phyloP scores from a whole-genome alignment of 768 basidiomycete species.

The Pulveroboletus sp. region DNA sequence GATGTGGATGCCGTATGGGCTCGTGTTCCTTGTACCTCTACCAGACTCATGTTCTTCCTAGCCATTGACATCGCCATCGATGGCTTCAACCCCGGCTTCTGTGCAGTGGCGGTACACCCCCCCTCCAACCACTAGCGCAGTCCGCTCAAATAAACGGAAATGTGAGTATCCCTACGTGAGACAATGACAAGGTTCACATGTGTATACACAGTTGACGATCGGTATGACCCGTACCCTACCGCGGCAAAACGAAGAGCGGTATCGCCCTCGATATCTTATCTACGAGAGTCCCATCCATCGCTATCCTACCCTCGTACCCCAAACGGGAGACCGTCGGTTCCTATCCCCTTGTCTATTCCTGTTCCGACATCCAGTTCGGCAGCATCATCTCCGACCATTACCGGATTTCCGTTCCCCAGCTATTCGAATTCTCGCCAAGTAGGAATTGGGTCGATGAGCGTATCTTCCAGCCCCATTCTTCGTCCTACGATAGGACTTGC shows the following conservation, averaged over 20 bases:
- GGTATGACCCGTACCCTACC: slow-evolving; percentile 79
- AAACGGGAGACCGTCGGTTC: slow-evolving; percentile 55
- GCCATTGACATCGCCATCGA: slow-evolving; percentile 59
- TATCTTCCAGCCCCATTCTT: slow-evolving; percentile 71
- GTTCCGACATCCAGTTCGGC: slow-evolving; percentile 54
- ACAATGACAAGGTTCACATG: slow-evolving; percentile 5
- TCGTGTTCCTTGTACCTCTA: slow-evolving; percentile 12
- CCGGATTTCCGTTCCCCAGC: slow-evolving; percentile 41
- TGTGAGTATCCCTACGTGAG: slow-evolving; percentile 34
- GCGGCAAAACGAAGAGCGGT: slow-evolving; percentile 78
- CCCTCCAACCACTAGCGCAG: slow-evolving; percentile 71
- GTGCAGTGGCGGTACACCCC: slow-evolving; percentile 80
- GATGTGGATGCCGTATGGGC: slow-evolving; percentile 70
- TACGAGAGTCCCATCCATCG: slow-evolving; percentile 55
- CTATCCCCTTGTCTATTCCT: slow-evolving; percentile 64
- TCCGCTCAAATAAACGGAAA: slow-evolving; percentile 80
- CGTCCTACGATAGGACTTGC: slow-evolving; percentile 65
- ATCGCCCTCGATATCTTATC: slow-evolving; percentile 68
- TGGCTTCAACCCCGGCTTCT: slow-evolving; percentile 48
- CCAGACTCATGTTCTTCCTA: slow-evolving; percentile 24
- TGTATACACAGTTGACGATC: slow-evolving; percentile 65
- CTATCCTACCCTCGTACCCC: slow-evolving; percentile 45
- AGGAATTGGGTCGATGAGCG: slow-evolving; percentile 43
- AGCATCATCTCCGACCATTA: slow-evolving; percentile 68
- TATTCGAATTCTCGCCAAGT: slow-evolving; percentile 34